Conservation (phyloP, 2,329 filamentous ascomycete species). For the Paraphaeosphaeria sporulosa region DNA sequence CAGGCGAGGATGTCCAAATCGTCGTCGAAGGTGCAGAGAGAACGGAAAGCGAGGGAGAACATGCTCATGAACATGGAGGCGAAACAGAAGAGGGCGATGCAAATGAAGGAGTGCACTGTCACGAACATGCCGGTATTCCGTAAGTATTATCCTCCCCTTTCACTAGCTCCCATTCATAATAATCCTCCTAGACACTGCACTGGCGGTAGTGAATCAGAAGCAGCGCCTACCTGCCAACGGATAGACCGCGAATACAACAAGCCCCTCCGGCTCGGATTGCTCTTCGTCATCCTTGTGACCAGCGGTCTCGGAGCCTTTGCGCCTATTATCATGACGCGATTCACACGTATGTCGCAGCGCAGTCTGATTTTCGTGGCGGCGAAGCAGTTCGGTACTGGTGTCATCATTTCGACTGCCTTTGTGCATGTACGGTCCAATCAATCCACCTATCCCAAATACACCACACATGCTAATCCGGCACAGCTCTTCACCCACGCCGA, state of each 20-base stretch:
- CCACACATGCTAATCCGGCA: conserved; percentile 12
- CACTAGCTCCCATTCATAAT: background rate
- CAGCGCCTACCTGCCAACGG: conserved; percentile 54
- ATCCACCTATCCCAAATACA: background rate
- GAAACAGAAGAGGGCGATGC: conserved; percentile 9
- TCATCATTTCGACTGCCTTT: conserved; percentile 76
- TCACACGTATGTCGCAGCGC: conserved; percentile 61
- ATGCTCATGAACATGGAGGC: conserved; percentile 28
- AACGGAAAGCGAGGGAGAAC: conserved; percentile 28
- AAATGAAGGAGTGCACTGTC: conserved; percentile 56
- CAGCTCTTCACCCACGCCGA: conserved; percentile 76
- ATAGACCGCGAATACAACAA: conserved; percentile 69
- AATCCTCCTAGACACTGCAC: conserved; percentile 63
- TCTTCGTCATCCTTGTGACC: conserved; percentile 75
- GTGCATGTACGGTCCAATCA: conserved; percentile 62
- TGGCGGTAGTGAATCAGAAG: conserved; percentile 52
- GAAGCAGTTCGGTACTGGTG: conserved; percentile 76
- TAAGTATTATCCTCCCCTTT: conserved; percentile 53
- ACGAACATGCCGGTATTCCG: conserved; percentile 80
- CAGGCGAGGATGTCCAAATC: conserved; percentile 68
- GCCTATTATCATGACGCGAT: conserved; percentile 69
- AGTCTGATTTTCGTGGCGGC: conserved; percentile 66
- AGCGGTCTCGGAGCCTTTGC: conserved; percentile 73
- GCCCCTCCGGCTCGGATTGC: conserved; percentile 70
- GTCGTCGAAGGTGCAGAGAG: conserved; percentile 48